Evolutionary conservation across 495 filamentous ascomycete species (phyloP).

Genomic region (Elaphomyces granulatus): DNA sequence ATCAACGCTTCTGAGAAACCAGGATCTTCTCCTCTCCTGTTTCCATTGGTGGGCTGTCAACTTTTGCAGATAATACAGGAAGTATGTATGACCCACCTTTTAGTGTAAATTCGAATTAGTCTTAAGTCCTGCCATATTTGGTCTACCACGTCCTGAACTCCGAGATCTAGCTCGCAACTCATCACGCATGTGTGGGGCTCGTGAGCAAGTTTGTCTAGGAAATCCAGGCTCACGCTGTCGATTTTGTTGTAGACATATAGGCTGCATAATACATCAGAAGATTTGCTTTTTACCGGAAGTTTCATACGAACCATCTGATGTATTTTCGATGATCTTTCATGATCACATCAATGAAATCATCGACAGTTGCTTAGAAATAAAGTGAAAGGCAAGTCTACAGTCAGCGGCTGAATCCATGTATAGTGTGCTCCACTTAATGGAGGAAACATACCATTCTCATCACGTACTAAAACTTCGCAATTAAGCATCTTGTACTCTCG

Average conservation of each 20-base stretch:
- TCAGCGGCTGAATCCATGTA: not conserved
- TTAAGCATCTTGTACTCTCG: constrained; percentile 98
- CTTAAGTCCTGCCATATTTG: constrained; percentile 89
- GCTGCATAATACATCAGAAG: constrained; percentile 29
- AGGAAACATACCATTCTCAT: constrained; percentile 55
- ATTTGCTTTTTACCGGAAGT: constrained; percentile 1
- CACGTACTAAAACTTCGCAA: constrained; percentile 87
- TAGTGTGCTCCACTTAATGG: too few species aligned
- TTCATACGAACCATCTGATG: constrained; percentile 51
- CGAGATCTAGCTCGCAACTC: constrained; percentile 94
- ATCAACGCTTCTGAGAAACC: constrained; percentile 91
- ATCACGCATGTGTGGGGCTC: constrained; percentile 93
- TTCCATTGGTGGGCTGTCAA: too few species aligned
- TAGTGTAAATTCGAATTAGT: constrained; percentile 90
- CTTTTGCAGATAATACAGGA: too few species aligned
- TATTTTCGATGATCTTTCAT: constrained; percentile 99
- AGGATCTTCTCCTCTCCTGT: constrained; percentile 72
- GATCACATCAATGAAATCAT: constrained; percentile 98
- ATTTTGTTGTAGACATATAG: constrained; percentile 99
- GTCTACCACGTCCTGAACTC: constrained; percentile 92
- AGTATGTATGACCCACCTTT: constrained; percentile 55
- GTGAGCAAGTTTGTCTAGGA: constrained; percentile 78
- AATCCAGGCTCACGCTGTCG: constrained; percentile 85
- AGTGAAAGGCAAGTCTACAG: not conserved
- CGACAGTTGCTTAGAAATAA: constrained; percentile 63